These are phyloP conservation scores for Tribonema minus DNA, from an alignment of 108 stramenopile species.

Conservation along the genomic window DNA sequence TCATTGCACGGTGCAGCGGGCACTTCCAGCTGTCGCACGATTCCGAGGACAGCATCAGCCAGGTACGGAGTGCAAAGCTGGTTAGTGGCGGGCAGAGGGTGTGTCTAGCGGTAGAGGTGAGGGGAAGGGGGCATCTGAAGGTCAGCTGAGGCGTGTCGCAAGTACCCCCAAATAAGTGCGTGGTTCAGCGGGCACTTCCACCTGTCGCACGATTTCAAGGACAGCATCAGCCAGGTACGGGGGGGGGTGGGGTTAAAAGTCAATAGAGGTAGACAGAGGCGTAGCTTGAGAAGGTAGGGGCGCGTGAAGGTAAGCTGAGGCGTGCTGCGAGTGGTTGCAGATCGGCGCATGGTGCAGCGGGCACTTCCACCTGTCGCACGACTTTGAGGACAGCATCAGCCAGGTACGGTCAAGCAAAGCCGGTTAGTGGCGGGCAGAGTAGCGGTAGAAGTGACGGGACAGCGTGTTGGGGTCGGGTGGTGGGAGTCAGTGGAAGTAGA, in stretches of 20 bases:
- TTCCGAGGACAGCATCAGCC: constrained; percentile 20
- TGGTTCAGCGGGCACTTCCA: constrained; percentile 95
- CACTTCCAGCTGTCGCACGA: constrained; percentile 80
- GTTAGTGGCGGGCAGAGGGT: not conserved
- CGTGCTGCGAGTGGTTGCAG: constrained; percentile 67
- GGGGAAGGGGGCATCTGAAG: constrained; percentile 40
- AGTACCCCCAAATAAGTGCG: constrained; percentile 73
- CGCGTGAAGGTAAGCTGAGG: constrained; percentile 74
- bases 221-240: constrained; percentile 30
- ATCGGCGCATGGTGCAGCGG: constrained; percentile 90
- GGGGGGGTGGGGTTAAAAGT: too few species aligned
- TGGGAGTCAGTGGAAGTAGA: too few species aligned
- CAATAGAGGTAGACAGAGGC: too few species aligned
- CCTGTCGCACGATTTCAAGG: constrained; percentile 57
- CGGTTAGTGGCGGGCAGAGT: not conserved
- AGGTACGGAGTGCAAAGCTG: not conserved
- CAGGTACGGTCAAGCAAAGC: constrained; percentile 2
- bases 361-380: constrained; percentile 80
- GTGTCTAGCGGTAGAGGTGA: constrained; percentile 22
- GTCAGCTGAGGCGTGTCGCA: constrained; percentile 62
- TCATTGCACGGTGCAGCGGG: constrained; percentile 85
- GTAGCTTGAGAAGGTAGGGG: too few species aligned
- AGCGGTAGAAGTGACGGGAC: constrained; percentile 34
- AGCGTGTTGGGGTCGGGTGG: too few species aligned
- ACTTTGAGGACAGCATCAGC: constrained; percentile 34